These are phyloP conservation scores for Carex pumila DNA, from an alignment of 176 grass and related monocot genomes.

Conservation along the genomic window DNA sequence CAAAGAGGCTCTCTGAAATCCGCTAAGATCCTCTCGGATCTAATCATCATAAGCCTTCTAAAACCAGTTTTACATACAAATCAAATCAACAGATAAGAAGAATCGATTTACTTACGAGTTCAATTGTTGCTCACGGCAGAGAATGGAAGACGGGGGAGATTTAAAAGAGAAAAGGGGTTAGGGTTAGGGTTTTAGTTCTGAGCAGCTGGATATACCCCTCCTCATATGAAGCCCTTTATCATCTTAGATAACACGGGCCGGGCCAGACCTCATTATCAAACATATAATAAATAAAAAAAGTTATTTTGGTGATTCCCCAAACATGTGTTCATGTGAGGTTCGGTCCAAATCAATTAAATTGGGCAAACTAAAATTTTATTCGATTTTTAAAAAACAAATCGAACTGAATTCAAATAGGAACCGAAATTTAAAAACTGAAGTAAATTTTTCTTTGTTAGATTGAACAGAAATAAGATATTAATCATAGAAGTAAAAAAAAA, in stretches of 20 bases:
- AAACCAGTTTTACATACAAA: neutral
- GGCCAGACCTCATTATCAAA: no score
- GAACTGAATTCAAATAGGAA: no score
- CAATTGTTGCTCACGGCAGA: neutral
- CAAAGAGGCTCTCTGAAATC: slow-evolving; percentile 33
- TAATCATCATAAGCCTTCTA: slow-evolving; percentile 23
- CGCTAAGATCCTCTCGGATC: slow-evolving; percentile 38
- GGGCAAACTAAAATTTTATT: no score
- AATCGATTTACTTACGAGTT: neutral
- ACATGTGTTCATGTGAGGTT: no score
- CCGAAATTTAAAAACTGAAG: no score
- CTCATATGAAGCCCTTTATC: neutral
- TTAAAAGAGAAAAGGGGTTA: neutral
- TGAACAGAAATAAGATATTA: no score
- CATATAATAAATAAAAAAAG: no score
- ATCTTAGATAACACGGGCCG: neutral
- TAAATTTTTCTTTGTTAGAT: no score
- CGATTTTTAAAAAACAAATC: no score
- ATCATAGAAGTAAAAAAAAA: no score
- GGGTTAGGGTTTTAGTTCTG: slow-evolving; percentile 24
- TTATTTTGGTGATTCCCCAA: no score
- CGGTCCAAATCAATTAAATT: no score
- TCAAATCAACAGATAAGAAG: neutral
- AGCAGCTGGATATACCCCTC: neutral
- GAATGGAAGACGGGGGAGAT: neutral